Evolutionary conservation across 2,329 filamentous ascomycete species (phyloP), one percentile per base, ranked within the genome.

Genomic region (Exserohilum rostratum): DNA sequence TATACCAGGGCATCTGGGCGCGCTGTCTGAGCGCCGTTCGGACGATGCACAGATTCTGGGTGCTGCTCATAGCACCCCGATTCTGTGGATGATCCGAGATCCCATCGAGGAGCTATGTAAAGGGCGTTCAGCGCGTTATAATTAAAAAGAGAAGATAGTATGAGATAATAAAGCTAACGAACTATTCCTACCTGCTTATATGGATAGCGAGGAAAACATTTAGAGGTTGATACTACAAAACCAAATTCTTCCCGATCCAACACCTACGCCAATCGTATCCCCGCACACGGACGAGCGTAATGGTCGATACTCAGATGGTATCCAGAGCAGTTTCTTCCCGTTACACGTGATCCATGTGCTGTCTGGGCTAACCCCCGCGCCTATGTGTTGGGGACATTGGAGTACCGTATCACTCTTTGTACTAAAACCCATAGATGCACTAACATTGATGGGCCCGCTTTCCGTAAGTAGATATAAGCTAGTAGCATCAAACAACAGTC

Each of bases 301-400:
- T 30, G 59, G 51, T 31, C 63, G 61, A 60, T 66, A 66, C 57
- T 67, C 61, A 50, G 55, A 53, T 11, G 63, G 63, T 49, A 67
- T 29, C 59, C 60, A 65, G 9, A 67, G 50, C 27, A 66, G 15
- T 15, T 65, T 60, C 47, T 63, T 45, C 13, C 46, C 53, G 39
- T 52, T 46, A 54, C 55, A 39, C 29, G 45, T 66, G 25, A 68
- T 66, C 65, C 58, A 68, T 59, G 35, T 57, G 5, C 39, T 37
- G 37, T 60, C 57, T 53, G 49, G 38, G 46, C 57, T 63, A 3
- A 67, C n/a, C 30, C 46, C 54, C 22, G 29, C 15, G 46, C 30
- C 55, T 54, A 56, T 17, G 42, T 57, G 64, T 47, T 45, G 34
- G 46, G 58, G 50, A 15, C 31, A 15, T n/a, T 34, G 6, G 15